Percentiles rank a stretch among this genome's conserved stretches.
These are phyloP conservation scores for Barnettozyma wickerhamii DNA, from an alignment of 805 yeast genomes.

Conservation along the genomic window DNA sequence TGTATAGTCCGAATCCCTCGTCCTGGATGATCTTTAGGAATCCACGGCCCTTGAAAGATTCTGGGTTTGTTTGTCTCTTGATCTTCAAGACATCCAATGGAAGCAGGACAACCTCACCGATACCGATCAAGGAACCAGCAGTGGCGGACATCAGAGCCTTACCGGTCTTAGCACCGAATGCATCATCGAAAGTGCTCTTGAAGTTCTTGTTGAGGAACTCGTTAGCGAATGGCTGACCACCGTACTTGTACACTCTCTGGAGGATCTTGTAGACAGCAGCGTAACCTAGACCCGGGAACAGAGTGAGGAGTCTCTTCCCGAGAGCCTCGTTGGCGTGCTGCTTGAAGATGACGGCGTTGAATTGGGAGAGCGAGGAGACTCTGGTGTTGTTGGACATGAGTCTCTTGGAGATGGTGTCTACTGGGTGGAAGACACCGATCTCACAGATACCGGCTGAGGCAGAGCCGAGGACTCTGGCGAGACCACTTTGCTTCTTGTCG, in stretches of 20 bases:
- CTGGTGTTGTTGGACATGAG: constrained; percentile 77
- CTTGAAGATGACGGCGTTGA: constrained; percentile 84
- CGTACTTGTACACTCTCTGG: constrained; percentile 97
- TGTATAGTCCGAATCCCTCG: constrained; percentile 89
- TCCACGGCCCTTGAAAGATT: constrained; percentile 97
- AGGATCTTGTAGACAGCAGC: constrained; percentile 96
- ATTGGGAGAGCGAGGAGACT: constrained; percentile 56
- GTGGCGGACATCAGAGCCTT: constrained; percentile 96
- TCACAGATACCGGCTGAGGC: constrained; percentile 98
- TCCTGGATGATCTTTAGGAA: constrained; percentile 79
- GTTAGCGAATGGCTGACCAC: constrained; percentile 98
- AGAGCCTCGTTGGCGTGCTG: constrained; percentile 71
- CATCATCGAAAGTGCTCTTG: constrained; percentile 61
- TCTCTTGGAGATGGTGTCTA: constrained; percentile 96
- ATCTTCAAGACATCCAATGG: constrained; percentile 96
- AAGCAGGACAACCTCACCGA: constrained; percentile 92
- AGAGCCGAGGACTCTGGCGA: constrained; percentile 90
- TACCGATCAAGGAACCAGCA: constrained; percentile 96
- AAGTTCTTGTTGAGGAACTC: constrained; percentile 80
- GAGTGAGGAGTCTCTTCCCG: constrained; percentile 66
- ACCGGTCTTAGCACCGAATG: constrained; percentile 91
- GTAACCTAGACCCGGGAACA: constrained; percentile 97
- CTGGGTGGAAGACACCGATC: constrained; percentile 96
- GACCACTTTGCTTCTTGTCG: constrained; percentile 83
- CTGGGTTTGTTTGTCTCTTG: constrained; percentile 99